phyloP scores from a whole-genome alignment of 2,329 filamentous ascomycete species.

The Elsinoe batatas region DNA sequence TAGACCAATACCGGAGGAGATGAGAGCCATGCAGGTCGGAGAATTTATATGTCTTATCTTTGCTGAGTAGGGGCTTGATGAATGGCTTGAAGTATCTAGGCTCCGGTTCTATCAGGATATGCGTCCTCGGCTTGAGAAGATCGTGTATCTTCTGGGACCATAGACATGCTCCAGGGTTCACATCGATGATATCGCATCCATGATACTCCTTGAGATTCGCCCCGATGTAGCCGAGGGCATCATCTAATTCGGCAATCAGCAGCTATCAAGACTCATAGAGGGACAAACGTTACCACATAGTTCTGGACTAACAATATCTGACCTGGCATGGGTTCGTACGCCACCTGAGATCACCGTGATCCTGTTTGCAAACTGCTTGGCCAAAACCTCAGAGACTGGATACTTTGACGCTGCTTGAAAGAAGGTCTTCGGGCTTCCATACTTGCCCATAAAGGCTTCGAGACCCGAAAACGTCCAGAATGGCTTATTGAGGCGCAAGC shows the following conservation, averaged over 20 bases:
- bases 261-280: neutral
- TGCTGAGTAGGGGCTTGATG: constrained; percentile 40
- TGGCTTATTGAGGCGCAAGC: too few species aligned
- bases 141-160: constrained; percentile 72
- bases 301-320: constrained; percentile 33
- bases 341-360: neutral
- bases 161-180: constrained; percentile 70
- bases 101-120: constrained; percentile 73
- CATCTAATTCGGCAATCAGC: constrained; percentile 40
- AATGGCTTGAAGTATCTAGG: constrained; percentile 48
- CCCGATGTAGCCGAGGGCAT: constrained; percentile 60
- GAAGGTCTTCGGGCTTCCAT: neutral
- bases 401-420: constrained; percentile 9
- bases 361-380: neutral
- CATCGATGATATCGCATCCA: constrained; percentile 77
- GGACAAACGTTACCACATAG: constrained; percentile 31
- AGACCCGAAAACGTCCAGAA: too few species aligned
- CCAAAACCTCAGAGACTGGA: constrained; percentile 4
- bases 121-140: constrained; percentile 64
- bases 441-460: neutral
- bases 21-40: constrained; percentile 23
- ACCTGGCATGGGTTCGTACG: neutral
- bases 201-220: constrained; percentile 57
- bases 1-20: constrained; percentile 18
- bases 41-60: constrained; percentile 41